Evolutionary conservation across 2,329 filamentous ascomycete species (phyloP), one percentile per base, ranked within the genome.

Genomic region (Pestalotiopsis fici): DNA sequence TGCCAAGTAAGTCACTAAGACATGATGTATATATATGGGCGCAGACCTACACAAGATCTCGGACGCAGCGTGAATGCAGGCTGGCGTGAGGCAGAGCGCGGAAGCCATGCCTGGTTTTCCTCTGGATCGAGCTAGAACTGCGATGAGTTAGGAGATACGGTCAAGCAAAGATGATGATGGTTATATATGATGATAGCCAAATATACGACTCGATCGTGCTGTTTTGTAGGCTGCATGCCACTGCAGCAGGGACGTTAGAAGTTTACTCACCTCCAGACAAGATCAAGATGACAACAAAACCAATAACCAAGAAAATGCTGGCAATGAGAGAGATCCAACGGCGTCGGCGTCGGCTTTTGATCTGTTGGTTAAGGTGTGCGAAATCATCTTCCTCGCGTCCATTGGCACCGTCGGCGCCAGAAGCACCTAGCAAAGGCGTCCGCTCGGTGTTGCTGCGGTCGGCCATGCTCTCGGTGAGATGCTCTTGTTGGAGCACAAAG

Each of bases 11-110:
- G 68, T n/a, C n/a, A 39, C 4, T 47, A 27, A 15, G 28, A n/a
- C 4, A 27, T 21, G n/a, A n/a, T n/a, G n/a, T 31, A 31, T 50
- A 47, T 21, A 6, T 39, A 18, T 31, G 12, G 13, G 27, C 39
- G 18, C 39, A 56, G 28, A 74, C 75, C 72, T 67, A 77, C 75
- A 86, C 9, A 91, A 82, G 50, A 91, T 85, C 69, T 87, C 85
- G 13, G 88, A 89, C 4, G 89, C 85, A 13, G 88, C 89, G 72
- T 90, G 87, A 13, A 91, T 82, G 75, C 89, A 92, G 68, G 86
- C 85, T 55, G 88, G 85, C 11, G 88, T 87, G 60, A 85, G 75
- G 74, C 89, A 91, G 27, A 86, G 67, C 1, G 74, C 74, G 2
- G 75, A 64, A 67, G 69, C 69, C 73, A 74, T 75, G 1, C 67